Conservation (phyloP, 129 eudicot genomes). For the Lonicera japonica region DNA sequence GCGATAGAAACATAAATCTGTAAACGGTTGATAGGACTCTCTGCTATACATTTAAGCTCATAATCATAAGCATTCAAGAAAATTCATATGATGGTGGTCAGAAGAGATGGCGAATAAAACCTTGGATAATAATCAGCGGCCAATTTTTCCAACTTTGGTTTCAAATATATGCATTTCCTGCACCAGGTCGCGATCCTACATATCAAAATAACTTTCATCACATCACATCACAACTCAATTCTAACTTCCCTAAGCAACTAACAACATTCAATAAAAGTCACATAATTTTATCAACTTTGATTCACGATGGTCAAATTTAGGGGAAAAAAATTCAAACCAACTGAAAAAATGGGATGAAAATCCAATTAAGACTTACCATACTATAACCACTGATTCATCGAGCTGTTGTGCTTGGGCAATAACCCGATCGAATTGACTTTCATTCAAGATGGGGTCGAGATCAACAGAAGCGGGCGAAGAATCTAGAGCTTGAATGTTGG, state of each 20-base stretch:
- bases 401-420: conserved; percentile 52
- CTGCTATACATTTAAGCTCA: too few species aligned
- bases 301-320: too few species aligned
- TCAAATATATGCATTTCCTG: conserved; percentile 84
- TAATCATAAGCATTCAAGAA: too few species aligned
- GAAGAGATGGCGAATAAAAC: conserved; percentile 22
- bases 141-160: conserved; percentile 81
- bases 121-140: conserved; percentile 75
- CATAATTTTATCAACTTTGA: too few species aligned
- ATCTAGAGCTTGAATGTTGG: conserved; percentile 24
- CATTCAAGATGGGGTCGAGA: conserved; percentile 44
- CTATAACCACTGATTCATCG: conserved; percentile 43
- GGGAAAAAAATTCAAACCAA: not conserved
- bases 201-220: conserved; percentile 13
- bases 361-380: conserved; percentile 38
- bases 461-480: conserved; percentile 50
- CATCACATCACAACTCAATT: conserved; percentile 12
- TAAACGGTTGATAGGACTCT: too few species aligned
- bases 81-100: not conserved
- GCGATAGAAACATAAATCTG: too few species aligned
- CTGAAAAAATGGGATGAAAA: not conserved
- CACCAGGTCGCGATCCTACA: conserved; percentile 93
- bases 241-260: conserved; percentile 4
- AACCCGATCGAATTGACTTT: conserved; percentile 57
- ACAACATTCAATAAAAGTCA: not conserved